Evolutionary conservation across 2,329 filamentous ascomycete genomes (phyloP), one percentile per base, ranked within the genome.

Genomic region (Sphaceloma murrayae): DNA sequence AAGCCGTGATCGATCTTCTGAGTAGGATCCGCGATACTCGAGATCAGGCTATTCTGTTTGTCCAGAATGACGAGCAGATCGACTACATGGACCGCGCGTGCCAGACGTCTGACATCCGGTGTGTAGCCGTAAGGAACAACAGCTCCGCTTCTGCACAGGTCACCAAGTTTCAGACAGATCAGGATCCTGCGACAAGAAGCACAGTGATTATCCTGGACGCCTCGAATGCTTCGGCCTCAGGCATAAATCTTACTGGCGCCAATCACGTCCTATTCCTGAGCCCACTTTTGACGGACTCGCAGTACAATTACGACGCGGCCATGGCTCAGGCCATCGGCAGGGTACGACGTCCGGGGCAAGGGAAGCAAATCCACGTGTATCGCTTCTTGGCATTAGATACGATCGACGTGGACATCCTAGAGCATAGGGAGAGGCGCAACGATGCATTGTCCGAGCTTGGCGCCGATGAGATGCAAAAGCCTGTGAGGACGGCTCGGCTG

Each of bases 371-470:
- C 2, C 65, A 75, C 43, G 68, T 80, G 11, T 79, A 79, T 54
- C 70, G 89, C 2, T 79, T 96, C 14, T 80, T 94, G 6, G 91
- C 86, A 8, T 82, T 95, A 57, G 82, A 93, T 58, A 70, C 67
- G 1, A 66, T 70, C 29, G 67, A 70, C 27, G 62, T 70, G 1
- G 67, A 70, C 47, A 64, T 70, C 11, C 49, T 71, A 1, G 64
- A 70, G 50, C 64, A 66, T 31, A 58, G 64, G 2, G 64, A 69
- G 46, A 58, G 56, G 10, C 56, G 62, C 1, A 40, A 7, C 1
- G 46, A 49, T n/a, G 53, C 57, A 2, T 14, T 62, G 5, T 21
- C 39, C 0, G 51, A 61, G 48, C 43, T 49, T 17, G 48, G 46
- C 5, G 49, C 36, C 3, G 7, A 48, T 4, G n/a, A 30, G 2